These are phyloP conservation scores for Trichaptum fuscoviolaceum DNA, from an alignment of 768 basidiomycete genomes.

Conservation along the genomic window DNA sequence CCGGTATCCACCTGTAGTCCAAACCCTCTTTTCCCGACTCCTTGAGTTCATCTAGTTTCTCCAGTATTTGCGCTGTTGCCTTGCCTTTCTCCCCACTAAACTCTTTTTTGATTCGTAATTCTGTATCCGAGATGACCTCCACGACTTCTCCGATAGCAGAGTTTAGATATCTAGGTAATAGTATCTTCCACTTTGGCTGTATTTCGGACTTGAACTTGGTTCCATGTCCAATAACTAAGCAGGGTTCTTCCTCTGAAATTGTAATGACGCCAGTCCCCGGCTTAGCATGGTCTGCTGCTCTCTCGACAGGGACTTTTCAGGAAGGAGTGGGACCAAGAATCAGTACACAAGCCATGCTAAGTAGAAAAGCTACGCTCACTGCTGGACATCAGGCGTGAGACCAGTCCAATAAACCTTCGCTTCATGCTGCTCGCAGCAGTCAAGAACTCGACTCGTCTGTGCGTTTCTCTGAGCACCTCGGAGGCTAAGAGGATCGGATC, in stretches of 20 bases:
- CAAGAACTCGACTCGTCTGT: slow-evolving; percentile 78
- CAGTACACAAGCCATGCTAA: slow-evolving; percentile 2
- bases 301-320: slow-evolving; percentile 77
- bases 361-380: slow-evolving; percentile 52
- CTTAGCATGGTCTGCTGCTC: slow-evolving; percentile 83
- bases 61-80: slow-evolving; percentile 59
- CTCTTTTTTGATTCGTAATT: slow-evolving; percentile 79
- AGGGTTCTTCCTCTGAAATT: slow-evolving; percentile 72
- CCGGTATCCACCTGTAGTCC: slow-evolving; percentile 78
- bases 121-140: slow-evolving; percentile 84
- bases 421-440: slow-evolving; percentile 89
- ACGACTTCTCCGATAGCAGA: slow-evolving; percentile 78
- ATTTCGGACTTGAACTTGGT: slow-evolving; percentile 77
- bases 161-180: slow-evolving; percentile 76
- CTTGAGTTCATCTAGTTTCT: slow-evolving; percentile 57
- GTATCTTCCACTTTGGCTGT: slow-evolving; percentile 73
- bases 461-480: slow-evolving; percentile 81
- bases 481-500: slow-evolving; percentile 83
- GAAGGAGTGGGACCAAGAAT: slow-evolving; percentile 13
- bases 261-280: slow-evolving; percentile 68
- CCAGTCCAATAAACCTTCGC: slow-evolving; percentile 71
- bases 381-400: slow-evolving; percentile 77
- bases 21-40: slow-evolving; percentile 56
- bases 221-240: slow-evolving; percentile 73
- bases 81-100: slow-evolving; percentile 81